Base-by-base conservation (phyloP, 129 eudicot genomes). In the Gnaphalium uliginosum region DNA sequence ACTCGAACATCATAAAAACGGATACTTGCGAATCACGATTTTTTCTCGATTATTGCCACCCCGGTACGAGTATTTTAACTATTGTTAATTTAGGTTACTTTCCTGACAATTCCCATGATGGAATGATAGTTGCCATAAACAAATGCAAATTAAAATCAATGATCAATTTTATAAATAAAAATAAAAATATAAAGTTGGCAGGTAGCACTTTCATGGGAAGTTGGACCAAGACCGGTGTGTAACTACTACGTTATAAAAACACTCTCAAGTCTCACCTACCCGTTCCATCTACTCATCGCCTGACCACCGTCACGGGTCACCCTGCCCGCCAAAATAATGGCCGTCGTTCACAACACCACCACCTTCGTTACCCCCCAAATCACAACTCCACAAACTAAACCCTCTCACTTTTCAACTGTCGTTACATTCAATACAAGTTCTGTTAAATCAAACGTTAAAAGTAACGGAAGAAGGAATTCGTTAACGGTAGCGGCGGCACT, bases 401-500 rank as follows among this genome's bases (percentile, higher is more conserved):
- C 68, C 33, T 43, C 30, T 69, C 72, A 59, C 19, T 53, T 57
- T 27, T 73, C 85, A 57, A 56, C 60, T 48, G 29, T 67, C 33
- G 23, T 79, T 72, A 71, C 82, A 72, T 71, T 72, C 68, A 73
- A 27, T 65, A 1, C 26, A 32, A 69, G 43, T 46, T 8, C 26
- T 51, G 70, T 22, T 24, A 78, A 69, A 57, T 46, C 39, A 61
- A 73, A 24, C 83, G 30, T 58, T 17, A 58, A 9, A 27, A 43
- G 35, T 37, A 69, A 61, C 58, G 25, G 76, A 24, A 75, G 75
- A 51, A 39, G 41, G 26, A 60, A 22, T 48, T 64, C 64, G 72
- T 2, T 71, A 53, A 46, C 14, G 9, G 73, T 75, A 63, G 19
- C 25, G 68, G 88, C 87, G 32, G 25, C 76, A 17, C 69, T 66